Percentiles rank a stretch among this genome's conserved stretches.
Conservation (phyloP, 108 stramenopile species). For the Cyclotella baltica region DNA sequence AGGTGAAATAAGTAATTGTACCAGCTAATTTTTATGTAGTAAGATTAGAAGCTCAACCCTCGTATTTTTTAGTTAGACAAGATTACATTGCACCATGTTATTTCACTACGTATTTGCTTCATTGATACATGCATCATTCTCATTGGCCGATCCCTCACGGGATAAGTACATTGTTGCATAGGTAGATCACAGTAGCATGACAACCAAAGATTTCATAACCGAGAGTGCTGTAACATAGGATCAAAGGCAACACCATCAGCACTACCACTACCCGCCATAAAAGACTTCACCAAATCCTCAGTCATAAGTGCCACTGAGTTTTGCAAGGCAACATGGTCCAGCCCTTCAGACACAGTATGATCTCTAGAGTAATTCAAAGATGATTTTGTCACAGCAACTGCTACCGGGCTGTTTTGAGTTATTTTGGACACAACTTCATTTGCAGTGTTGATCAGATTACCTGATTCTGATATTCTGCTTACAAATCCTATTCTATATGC, state of each 20-base stretch:
- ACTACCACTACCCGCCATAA: constrained; percentile 42
- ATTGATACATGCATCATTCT: too few relatives aligned
- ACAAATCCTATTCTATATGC: constrained; percentile 77
- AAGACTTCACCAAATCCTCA: constrained; percentile 64
- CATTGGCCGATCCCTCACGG: too few relatives aligned
- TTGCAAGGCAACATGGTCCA: constrained; percentile 75
- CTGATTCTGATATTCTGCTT: constrained; percentile 54
- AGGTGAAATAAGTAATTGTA: too few relatives aligned
- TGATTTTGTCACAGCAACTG: constrained; percentile 72
- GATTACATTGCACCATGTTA: too few relatives aligned
- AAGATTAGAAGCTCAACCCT: too few relatives aligned
- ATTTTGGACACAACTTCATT: constrained; percentile 59
- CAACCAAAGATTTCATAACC: constrained; percentile 39
- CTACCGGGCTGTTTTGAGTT: constrained; percentile 70
- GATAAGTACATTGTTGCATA: too few relatives aligned
- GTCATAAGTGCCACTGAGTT: constrained; percentile 81
- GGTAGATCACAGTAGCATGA: too few relatives aligned
- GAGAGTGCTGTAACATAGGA: constrained; percentile 36
- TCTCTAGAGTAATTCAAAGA: constrained; percentile 76
- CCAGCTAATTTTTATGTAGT: too few relatives aligned
- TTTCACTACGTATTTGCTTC: too few relatives aligned
- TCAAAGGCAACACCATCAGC: constrained; percentile 29
- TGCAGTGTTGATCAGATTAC: constrained; percentile 49
- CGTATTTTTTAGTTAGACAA: too few relatives aligned
- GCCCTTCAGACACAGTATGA: constrained; percentile 74